Evolutionary conservation across 768 basidiomycete species (phyloP).

Genomic region (Sistotremastrum niveocremeum): DNA sequence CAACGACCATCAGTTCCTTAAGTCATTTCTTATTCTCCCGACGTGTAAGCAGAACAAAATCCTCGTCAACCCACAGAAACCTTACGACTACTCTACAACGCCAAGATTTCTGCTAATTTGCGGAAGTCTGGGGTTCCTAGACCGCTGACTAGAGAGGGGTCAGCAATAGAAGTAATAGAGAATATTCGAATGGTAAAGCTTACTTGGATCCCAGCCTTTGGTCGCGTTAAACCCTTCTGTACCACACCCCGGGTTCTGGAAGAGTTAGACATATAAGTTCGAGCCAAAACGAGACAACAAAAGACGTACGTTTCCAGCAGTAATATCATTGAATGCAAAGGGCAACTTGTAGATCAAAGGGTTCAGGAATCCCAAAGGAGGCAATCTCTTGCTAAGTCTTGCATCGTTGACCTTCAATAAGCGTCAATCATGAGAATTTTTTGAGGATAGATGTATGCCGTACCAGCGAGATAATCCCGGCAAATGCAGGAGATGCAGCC

Average conservation of each 20-base stretch:
- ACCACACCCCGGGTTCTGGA: slow-evolving; percentile 39
- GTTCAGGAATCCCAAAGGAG: slow-evolving; percentile 53
- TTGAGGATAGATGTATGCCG: background rate
- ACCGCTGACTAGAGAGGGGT: slow-evolving; percentile 31
- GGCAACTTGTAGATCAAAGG: slow-evolving; percentile 39
- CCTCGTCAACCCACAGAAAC: too few species aligned
- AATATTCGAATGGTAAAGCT: slow-evolving; percentile 7
- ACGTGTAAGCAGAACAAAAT: too few species aligned
- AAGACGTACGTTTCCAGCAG: slow-evolving; percentile 24
- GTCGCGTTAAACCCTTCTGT: slow-evolving; percentile 51
- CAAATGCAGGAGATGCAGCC: slow-evolving; percentile 33
- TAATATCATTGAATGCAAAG: slow-evolving; percentile 43
- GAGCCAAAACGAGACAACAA: too few species aligned
- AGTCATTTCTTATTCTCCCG: too few species aligned
- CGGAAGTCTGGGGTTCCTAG: slow-evolving; percentile 41
- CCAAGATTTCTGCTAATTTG: slow-evolving; percentile 27
- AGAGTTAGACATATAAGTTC: too few species aligned
- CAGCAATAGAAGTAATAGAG: background rate
- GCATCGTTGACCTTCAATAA: slow-evolving; percentile 41
- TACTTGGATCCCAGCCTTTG: slow-evolving; percentile 49
- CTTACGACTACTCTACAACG: background rate
- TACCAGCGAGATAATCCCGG: slow-evolving; percentile 1
- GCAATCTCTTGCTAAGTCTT: slow-evolving; percentile 27
- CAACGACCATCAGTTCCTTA: too few species aligned
- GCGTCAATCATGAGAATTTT: slow-evolving; percentile 34